Conservation (phyloP, 306 rosid species). For the Carpinus viminea region DNA sequence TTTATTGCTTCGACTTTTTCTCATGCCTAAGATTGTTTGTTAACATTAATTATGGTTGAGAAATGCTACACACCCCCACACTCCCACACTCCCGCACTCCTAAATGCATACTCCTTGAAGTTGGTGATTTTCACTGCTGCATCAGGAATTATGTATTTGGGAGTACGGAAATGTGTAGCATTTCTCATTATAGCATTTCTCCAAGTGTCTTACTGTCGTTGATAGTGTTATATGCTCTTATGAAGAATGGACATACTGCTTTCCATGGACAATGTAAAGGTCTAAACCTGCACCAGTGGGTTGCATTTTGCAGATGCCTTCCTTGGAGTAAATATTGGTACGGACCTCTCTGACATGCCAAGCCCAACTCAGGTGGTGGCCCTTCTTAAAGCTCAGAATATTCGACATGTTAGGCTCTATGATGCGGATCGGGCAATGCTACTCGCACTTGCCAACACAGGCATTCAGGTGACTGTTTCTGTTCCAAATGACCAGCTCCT, state of each 20-base stretch:
- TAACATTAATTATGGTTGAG: neutral
- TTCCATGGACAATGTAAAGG: neutral
- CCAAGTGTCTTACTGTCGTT: neutral
- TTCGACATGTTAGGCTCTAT: slow-evolving; percentile 72
- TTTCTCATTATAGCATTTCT: neutral
- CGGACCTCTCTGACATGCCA: slow-evolving; percentile 86
- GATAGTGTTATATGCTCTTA: neutral
- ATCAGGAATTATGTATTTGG: too few species aligned
- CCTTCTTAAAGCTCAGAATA: slow-evolving; percentile 83
- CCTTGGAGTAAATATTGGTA: slow-evolving; percentile 82
- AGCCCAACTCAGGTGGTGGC: slow-evolving; percentile 76
- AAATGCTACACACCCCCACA: too few species aligned
- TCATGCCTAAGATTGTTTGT: neutral
- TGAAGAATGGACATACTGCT: neutral
- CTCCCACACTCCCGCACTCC: too few species aligned
- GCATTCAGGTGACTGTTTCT: slow-evolving; percentile 74
- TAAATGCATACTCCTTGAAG: too few species aligned
- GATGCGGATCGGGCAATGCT: slow-evolving; percentile 82
- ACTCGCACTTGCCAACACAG: slow-evolving; percentile 77
- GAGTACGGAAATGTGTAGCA: too few species aligned
- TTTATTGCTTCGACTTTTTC: neutral
- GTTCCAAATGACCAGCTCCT: slow-evolving; percentile 89
- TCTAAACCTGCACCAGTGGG: slow-evolving; percentile 7
- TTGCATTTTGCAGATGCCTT: slow-evolving; percentile 62
- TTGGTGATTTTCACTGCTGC: too few species aligned